Conservation (phyloP, 148 eudicot species). For the Persicaria tinctoria region DNA sequence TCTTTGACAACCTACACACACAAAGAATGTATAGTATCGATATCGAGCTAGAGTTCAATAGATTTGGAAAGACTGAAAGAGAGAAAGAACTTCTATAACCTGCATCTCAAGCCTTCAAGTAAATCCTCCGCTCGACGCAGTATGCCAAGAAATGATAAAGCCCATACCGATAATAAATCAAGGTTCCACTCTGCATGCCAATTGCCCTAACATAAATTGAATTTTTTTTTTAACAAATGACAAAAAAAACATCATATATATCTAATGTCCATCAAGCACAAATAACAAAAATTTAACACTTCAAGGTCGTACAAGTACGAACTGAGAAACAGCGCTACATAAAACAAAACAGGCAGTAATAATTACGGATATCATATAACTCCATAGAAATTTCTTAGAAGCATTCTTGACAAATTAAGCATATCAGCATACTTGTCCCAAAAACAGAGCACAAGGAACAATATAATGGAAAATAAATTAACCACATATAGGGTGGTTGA, state of each 20-base stretch:
- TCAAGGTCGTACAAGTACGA: background rate
- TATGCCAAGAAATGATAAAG: constrained; percentile 43
- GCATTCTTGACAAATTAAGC: background rate
- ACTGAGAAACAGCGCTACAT: background rate
- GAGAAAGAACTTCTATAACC: constrained; percentile 23
- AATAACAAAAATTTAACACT: background rate
- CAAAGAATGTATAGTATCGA: background rate
- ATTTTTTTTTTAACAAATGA: too few relatives aligned
- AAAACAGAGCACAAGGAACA: background rate
- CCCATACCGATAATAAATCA: constrained; percentile 72
- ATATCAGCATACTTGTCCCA: background rate
- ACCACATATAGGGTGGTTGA: background rate
- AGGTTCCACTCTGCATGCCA: constrained; percentile 88
- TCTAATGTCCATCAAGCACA: background rate
- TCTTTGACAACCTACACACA: constrained; percentile 48
- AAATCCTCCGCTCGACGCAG: constrained; percentile 48
- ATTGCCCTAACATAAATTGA: constrained; percentile 25
- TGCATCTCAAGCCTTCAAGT: constrained; percentile 49
- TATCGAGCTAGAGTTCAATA: background rate
- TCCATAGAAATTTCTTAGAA: background rate
- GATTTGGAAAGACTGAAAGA: background rate
- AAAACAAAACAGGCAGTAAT: background rate
- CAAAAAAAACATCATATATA: background rate
- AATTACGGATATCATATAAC: background rate
- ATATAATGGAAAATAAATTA: background rate